Base-by-base conservation (phyloP, 2,329 filamentous ascomycete genomes). In the Talaromyces amestolkiae region DNA sequence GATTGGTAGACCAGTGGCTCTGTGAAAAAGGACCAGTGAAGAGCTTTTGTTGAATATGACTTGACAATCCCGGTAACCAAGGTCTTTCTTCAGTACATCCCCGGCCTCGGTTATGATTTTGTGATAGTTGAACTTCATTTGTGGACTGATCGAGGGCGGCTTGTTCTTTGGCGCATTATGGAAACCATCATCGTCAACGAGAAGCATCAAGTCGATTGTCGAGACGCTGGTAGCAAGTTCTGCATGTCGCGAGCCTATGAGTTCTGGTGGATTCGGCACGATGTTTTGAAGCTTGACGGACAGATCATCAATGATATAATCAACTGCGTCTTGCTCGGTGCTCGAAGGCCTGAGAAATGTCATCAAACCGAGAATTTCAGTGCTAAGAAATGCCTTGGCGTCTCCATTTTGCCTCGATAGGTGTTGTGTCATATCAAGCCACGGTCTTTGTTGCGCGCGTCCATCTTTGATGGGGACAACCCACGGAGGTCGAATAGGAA, bases 211-310 rank as follows among this genome's bases (percentile, higher is more conserved):
- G 70, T 88, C 84, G 13, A 89, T 76, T 72, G 85, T 83, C 7
- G 87, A 89, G 47, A 79, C 77, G 33, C 82, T 79, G 62, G 82
- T 71, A 0, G 82, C 81, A 41, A 87, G 74, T 9, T 84, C 84
- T 15, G 82, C 86, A 11, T 75, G 73, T 64, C 83, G 78, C 9
- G 86, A 87, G 19, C 86, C 86, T 65, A 85, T 83, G 2, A 84
- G 67, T 65, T 83, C 77, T 7, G 79, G 75, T 10, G 71, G 63
- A 45, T 72, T 67, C 13, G 73, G 72, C 3, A 76, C 68, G 22
- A 66, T 66, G 19, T 69, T 56, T 68, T 73, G 68, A 56, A 80
- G 60, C 51, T 72, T 58, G 64, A 69, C 62, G 73, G 70, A 64
- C 11, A 80, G 59, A 22, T 76, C 72, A 22, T 63, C 56, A 6